Percentiles rank a stretch among this genome's conserved stretches.
These are phyloP conservation scores for Gossypium lobatum DNA, from an alignment of 441 rosid species.

Conservation along the genomic window DNA sequence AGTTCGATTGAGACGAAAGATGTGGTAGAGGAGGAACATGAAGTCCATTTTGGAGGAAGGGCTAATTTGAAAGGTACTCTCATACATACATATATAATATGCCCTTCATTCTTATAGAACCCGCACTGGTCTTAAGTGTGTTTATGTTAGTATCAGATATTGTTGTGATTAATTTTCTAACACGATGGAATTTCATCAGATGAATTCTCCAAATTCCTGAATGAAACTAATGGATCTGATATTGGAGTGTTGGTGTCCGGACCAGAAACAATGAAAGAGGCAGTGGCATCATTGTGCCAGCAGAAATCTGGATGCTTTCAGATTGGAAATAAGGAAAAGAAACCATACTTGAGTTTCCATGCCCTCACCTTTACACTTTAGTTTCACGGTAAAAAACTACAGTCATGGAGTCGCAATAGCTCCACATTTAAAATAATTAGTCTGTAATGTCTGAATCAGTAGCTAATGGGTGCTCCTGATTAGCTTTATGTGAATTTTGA, in stretches of 20 bases:
- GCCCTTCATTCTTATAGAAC: background rate
- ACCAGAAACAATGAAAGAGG: slow-evolving; percentile 64
- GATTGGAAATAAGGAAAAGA: slow-evolving; percentile 24
- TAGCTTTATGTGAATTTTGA: background rate
- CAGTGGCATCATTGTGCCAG: slow-evolving; percentile 54
- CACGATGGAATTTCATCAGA: slow-evolving; percentile 31
- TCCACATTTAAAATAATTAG: background rate
- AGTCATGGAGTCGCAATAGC: background rate
- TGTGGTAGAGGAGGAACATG: slow-evolving; percentile 44
- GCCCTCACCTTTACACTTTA: slow-evolving; percentile 10
- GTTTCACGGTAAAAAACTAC: background rate
- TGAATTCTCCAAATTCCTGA: slow-evolving; percentile 36
- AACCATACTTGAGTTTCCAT: slow-evolving; percentile 48
- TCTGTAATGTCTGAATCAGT: background rate
- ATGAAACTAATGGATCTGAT: slow-evolving; percentile 39
- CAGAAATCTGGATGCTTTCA: slow-evolving; percentile 29
- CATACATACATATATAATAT: background rate
- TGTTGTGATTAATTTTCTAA: background rate
- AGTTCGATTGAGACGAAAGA: slow-evolving; percentile 21
- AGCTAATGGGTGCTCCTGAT: background rate
- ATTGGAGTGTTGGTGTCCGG: slow-evolving; percentile 77
- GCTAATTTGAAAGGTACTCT: slow-evolving; percentile 64
- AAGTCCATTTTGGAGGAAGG: slow-evolving; percentile 59
- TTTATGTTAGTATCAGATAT: background rate
- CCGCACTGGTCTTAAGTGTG: background rate